These are phyloP conservation scores for Xylogone sp. DNA, from an alignment of 2,329 filamentous ascomycete genomes.

Conservation along the genomic window DNA sequence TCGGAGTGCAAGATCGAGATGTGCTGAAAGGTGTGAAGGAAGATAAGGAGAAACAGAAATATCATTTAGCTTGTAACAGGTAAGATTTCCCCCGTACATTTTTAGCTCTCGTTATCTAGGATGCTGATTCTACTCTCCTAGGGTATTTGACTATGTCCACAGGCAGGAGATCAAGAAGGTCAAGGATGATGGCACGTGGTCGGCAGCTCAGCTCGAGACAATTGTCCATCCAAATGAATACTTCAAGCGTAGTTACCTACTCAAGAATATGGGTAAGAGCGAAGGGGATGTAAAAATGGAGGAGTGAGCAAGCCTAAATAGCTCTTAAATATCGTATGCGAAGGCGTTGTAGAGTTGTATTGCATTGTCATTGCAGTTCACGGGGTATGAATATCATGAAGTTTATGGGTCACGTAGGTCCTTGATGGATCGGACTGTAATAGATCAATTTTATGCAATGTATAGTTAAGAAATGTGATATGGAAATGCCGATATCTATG, in stretches of 20 bases:
- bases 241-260: constrained; percentile 88
- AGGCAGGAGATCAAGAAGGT: constrained; percentile 73
- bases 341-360: background rate
- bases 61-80: constrained; percentile 94
- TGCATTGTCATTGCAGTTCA: no score
- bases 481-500: no score
- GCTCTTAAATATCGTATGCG: background rate
- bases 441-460: background rate
- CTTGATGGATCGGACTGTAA: background rate
- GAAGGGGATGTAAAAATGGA: constrained; percentile 56
- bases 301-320: constrained; percentile 17
- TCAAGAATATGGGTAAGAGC: constrained; percentile 66
- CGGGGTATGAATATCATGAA: background rate
- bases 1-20: constrained; percentile 74
- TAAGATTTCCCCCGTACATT: constrained; percentile 30
- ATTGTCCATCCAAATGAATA: constrained; percentile 98
- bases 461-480: background rate
- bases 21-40: constrained; percentile 79
- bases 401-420: background rate
- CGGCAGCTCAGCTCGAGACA: constrained; percentile 77
- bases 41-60: constrained; percentile 84
- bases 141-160: constrained; percentile 86
- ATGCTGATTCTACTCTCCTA: constrained; percentile 27
- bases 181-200: constrained; percentile 71
- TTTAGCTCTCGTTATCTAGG: background rate